A percentile compares a stretch with the other conserved stretches of the same genome.
Conservation (phyloP, 805 yeast genomes). For the Hanseniaspora lachancei region DNA sequence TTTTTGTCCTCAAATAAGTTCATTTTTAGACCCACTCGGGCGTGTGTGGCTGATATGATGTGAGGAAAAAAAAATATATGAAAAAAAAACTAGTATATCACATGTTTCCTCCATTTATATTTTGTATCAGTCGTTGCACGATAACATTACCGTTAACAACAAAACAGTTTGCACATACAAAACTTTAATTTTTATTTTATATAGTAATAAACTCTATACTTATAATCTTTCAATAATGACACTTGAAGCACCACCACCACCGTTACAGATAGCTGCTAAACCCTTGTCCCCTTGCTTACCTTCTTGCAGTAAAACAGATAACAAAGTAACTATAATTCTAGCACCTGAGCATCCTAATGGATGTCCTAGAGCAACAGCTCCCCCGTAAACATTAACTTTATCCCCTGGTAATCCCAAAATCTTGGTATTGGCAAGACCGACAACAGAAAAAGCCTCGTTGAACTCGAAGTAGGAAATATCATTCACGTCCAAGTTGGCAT, state of each 20-base stretch:
- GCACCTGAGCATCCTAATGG: constrained; percentile 97
- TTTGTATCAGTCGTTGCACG: too few relatives aligned
- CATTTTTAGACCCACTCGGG: too few relatives aligned
- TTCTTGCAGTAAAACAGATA: constrained; percentile 73
- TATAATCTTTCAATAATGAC: constrained; percentile 65
- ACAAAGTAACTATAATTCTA: constrained; percentile 75
- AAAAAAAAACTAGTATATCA: too few relatives aligned
- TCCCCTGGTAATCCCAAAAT: constrained; percentile 46
- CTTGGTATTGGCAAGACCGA: constrained; percentile 80
- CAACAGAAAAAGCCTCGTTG: constrained; percentile 96
- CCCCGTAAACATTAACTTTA: constrained; percentile 82
- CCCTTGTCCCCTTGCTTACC: constrained; percentile 57
- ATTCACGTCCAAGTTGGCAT: constrained; percentile 51
- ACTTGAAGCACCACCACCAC: constrained; percentile 99
- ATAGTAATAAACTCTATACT: not conserved
- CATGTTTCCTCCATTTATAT: too few relatives aligned
- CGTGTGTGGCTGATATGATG: too few relatives aligned
- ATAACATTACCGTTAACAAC: too few relatives aligned
- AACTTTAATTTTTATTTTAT: too few relatives aligned
- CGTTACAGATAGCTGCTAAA: constrained; percentile 93
- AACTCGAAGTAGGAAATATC: constrained; percentile 86
- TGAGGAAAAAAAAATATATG: too few relatives aligned
- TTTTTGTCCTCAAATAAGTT: too few relatives aligned
- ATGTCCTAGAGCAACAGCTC: constrained; percentile 92
- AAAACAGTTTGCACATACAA: too few relatives aligned